Evolutionary conservation across 371 early-diverging fungal species (phyloP).

Genomic region (Syncephalis fuscata): DNA sequence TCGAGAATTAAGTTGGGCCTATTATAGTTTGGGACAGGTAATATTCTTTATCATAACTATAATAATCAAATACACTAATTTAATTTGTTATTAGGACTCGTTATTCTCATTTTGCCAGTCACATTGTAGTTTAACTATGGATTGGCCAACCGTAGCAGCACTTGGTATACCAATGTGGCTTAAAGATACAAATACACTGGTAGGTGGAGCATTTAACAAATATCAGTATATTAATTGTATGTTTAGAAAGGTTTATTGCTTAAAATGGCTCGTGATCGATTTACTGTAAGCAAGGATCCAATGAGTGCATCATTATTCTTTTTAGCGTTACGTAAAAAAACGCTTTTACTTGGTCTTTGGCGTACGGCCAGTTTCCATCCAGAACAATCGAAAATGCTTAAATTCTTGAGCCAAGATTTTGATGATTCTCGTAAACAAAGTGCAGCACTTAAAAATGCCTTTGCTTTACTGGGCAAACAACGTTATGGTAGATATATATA

Average conservation of each 20-base stretch:
- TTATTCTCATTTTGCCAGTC: not conserved
- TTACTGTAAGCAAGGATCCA: conserved; percentile 64
- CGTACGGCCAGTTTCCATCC: conserved; percentile 61
- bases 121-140: not conserved
- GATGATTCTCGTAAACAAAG: conserved; percentile 68
- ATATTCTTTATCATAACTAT: not conserved
- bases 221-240: not conserved
- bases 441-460: conserved; percentile 94
- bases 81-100: not conserved
- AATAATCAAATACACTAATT: not conserved
- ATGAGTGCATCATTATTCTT: conserved; percentile 71
- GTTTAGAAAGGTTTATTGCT: conserved; percentile 16
- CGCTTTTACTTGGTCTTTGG: conserved; percentile 79
- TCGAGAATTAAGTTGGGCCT: conserved; percentile 72
- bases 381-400: conserved; percentile 73
- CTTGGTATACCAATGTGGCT: not conserved
- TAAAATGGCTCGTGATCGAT: conserved; percentile 73
- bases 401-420: conserved; percentile 84
- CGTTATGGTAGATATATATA: conserved; percentile 49
- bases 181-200: not conserved
- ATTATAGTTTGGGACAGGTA: conserved; percentile 79
- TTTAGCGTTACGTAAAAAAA: conserved; percentile 70
- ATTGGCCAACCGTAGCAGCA: not conserved
- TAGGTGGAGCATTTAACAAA: not conserved
- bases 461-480: conserved; percentile 85